Evolutionary conservation across 192 early-diverging fungal species (phyloP), one percentile per base, ranked within the genome.

Genomic region (Chytriomyces sp.): DNA sequence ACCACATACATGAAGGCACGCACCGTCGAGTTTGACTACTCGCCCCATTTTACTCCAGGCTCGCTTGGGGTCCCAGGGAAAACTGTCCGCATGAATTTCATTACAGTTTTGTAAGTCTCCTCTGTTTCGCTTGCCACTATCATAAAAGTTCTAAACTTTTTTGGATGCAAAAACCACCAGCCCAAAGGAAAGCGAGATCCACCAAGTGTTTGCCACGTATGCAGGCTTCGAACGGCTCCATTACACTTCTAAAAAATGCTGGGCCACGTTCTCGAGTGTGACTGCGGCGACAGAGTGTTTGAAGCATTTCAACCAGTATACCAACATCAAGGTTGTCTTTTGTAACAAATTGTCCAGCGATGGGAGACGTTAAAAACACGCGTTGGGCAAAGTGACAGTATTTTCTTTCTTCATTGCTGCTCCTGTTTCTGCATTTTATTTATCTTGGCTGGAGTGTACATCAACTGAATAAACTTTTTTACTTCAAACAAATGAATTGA

Each of bases 51-150:
- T 47, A 73, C 71, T 7, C 71, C 71, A 7, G 71, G 71, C 3
- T 60, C 59, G 7, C 18, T 73, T 35, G 71, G 71, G 16, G 45
- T 35, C 18, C 59, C 71, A 5, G 53, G 53, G 2, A 73, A 61
- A n/a, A 62, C 59, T 6, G 60, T 73, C 23, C 71, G 71, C 71
- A 73, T 73, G 71, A 73, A 73, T 60, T 73, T 73, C 47, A 73
- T 73, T 45, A 73, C 71, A 8, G 24, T 45, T 7, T 53, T 7
- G 68, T 69, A 16, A 47, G 68, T 69, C 26, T 10, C 5, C 23
- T n/a, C 0, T 43, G 1, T n/a, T 23, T 18, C 3, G 10, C 10
- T 69, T 50, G 5, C 46, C 46, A 45, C 44, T 11, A 23, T 64
- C 0, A 1, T 3, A 23, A 11, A 23, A 64, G 5, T 11, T 64